A percentile compares a stretch with the other conserved stretches of the same genome.
Conservation (phyloP, 257 asterid genomes). For the Solanum chilense region DNA sequence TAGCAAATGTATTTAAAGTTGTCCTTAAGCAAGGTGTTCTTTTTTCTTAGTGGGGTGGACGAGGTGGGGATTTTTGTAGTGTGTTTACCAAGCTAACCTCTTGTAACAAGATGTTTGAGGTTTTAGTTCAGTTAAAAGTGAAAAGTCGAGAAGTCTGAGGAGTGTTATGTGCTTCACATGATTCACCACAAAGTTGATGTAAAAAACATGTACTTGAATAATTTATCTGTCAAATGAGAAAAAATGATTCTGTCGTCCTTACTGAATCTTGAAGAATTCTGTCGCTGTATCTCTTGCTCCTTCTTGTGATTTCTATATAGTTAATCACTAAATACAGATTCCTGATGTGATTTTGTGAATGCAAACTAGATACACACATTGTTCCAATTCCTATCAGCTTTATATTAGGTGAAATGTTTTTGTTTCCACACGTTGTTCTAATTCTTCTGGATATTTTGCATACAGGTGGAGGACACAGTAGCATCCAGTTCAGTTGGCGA, state of each 20-base stretch:
- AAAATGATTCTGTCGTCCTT: not conserved
- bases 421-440: not conserved
- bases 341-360: not conserved
- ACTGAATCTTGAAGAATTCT: not conserved
- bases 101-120: not conserved
- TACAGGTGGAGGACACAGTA: constrained; percentile 39
- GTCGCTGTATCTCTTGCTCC: not conserved
- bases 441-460: constrained; percentile 10
- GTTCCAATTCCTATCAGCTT: not conserved
- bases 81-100: not conserved
- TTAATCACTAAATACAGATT: not conserved
- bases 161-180: not conserved
- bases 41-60: not conserved
- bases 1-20: not conserved
- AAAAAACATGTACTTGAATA: not conserved
- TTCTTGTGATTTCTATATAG: not conserved
- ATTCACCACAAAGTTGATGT: not conserved
- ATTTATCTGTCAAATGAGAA: not conserved
- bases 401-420: not conserved
- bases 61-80: not conserved
- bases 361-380: not conserved
- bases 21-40: not conserved
- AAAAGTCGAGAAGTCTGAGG: not conserved
- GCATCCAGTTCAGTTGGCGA: constrained; percentile 52
- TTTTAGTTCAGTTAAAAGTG: not conserved